Evolutionary conservation across 2,329 filamentous ascomycete genomes (phyloP), one percentile per base, ranked within the genome.

Genomic region (Fusarium odoratissimum): DNA sequence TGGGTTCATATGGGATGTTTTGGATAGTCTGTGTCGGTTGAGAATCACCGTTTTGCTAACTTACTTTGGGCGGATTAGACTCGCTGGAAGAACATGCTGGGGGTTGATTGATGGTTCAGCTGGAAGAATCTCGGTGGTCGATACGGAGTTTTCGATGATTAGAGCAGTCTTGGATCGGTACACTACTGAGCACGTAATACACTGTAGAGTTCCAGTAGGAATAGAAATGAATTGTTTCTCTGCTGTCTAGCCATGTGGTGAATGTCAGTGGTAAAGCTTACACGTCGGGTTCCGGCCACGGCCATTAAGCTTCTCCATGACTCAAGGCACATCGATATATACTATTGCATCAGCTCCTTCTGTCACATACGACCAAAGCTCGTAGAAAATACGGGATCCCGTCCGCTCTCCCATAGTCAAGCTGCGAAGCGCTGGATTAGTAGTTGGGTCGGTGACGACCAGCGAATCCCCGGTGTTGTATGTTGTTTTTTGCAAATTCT

Each of bases 331-430:
- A 1, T 46, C 4, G 0, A 25, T 45, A 46, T 25, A 28, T 19
- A 56, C 13, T 4, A 2, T 5, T 28, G 1, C 30, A 46, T n/a
- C 8, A 10, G 1, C 3, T 2, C 0, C 1, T 0, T 9, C 13
- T 25, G 12, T 11, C 19, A 46, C 38, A 57, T 46, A 46, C 30
- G n/a, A 57, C 38, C 54, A 57, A 25, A 56, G 52, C 38, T 56
- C 37, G 35, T 25, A n/a, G 48, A 37, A 51, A 35, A 48, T 48
- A 48, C 28, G 45, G 45, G 44, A 46, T 46, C 31, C 48, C 48
- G 48, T 37, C 31, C 48, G 48, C 48, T 51, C 48, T 51, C 48
- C 48, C 48, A 51, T 51, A 51, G 46, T 51, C 46, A 44, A 44
- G 41, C 41, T 44, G 41, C 23, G 40, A 41, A 41, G 40, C 40